Evolutionary conservation across 2,329 filamentous ascomycete species (phyloP).

Genomic region (Diaporthe vexans): DNA sequence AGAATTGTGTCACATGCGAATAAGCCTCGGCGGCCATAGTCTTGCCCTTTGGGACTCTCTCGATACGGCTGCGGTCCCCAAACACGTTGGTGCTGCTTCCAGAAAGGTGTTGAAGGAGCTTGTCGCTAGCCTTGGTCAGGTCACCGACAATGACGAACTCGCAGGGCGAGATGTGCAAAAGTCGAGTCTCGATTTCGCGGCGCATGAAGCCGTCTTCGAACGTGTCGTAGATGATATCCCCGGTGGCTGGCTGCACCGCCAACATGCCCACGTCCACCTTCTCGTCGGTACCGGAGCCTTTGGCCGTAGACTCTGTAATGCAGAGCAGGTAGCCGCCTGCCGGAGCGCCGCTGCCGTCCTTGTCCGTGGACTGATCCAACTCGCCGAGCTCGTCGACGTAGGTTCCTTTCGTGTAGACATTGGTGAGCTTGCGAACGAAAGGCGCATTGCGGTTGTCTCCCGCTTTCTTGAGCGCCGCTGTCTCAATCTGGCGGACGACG

Average conservation of each 20-base stretch:
- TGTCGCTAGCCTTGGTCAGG: slow-evolving; percentile 90
- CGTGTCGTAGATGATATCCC: slow-evolving; percentile 94
- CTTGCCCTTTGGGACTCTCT: slow-evolving; percentile 81
- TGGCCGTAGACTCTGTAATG: slow-evolving; percentile 86
- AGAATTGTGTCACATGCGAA: slow-evolving; percentile 93
- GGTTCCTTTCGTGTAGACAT: slow-evolving; percentile 97
- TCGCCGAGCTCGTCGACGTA: slow-evolving; percentile 95
- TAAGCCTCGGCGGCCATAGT: slow-evolving; percentile 88
- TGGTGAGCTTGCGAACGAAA: slow-evolving; percentile 93
- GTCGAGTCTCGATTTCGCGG: slow-evolving; percentile 93
- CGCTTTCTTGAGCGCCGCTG: slow-evolving; percentile 93
- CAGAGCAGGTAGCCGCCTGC: slow-evolving; percentile 92
- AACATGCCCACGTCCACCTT: slow-evolving; percentile 93
- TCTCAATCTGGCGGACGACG: slow-evolving; percentile 94
- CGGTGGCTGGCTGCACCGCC: slow-evolving; percentile 94
- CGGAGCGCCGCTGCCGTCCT: slow-evolving; percentile 60
- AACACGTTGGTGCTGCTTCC: slow-evolving; percentile 93
- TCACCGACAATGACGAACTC: slow-evolving; percentile 95
- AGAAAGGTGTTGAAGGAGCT: slow-evolving; percentile 90
- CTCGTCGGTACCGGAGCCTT: slow-evolving; percentile 87
- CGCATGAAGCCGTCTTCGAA: slow-evolving; percentile 99
- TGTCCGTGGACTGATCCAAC: slow-evolving; percentile 66
- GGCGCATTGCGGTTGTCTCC: slow-evolving; percentile 95
- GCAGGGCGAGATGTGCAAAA: slow-evolving; percentile 95
- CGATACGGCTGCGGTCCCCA: slow-evolving; percentile 89